Evolutionary conservation across 768 basidiomycete species (phyloP).

Genomic region (Podaxis rugospora): DNA sequence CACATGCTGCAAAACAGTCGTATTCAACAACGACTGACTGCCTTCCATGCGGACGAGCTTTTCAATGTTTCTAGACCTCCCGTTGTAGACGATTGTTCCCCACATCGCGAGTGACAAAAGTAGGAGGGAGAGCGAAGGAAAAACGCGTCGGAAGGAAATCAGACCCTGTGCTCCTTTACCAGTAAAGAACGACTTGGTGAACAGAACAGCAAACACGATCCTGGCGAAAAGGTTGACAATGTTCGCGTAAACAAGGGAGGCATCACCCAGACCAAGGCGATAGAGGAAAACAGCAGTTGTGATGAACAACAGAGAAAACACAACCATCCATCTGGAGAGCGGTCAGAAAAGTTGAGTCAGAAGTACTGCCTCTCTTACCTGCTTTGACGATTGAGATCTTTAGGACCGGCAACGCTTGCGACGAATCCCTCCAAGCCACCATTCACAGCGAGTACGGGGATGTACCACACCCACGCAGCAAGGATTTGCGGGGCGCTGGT

Average conservation of each 20-base stretch:
- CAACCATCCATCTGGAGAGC: constrained; percentile 64
- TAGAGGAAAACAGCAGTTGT: constrained; percentile 43
- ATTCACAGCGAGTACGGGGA: constrained; percentile 87
- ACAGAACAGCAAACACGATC: constrained; percentile 55
- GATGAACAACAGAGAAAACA: constrained; percentile 69
- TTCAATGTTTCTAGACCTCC: neutral
- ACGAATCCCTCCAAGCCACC: constrained; percentile 91
- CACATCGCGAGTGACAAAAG: neutral
- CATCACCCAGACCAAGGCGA: constrained; percentile 51
- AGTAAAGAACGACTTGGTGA: constrained; percentile 44
- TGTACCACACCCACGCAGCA: constrained; percentile 78
- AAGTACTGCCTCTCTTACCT: constrained; percentile 29
- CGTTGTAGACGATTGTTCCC: neutral
- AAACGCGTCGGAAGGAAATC: neutral
- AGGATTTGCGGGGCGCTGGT: constrained; percentile 83
- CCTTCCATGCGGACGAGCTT: neutral
- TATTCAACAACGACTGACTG: constrained; percentile 4
- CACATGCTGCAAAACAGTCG: constrained; percentile 6
- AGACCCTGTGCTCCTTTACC: neutral
- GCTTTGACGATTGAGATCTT: constrained; percentile 68
- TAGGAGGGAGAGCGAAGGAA: constrained; percentile 2
- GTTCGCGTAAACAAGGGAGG: constrained; percentile 74
- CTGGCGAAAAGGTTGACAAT: constrained; percentile 60
- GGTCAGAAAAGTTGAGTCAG: constrained; percentile 4
- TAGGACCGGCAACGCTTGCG: constrained; percentile 65